Base-by-base conservation (phyloP, 139 green algal genomes). In the Chlamydomonas eustigma region DNA sequence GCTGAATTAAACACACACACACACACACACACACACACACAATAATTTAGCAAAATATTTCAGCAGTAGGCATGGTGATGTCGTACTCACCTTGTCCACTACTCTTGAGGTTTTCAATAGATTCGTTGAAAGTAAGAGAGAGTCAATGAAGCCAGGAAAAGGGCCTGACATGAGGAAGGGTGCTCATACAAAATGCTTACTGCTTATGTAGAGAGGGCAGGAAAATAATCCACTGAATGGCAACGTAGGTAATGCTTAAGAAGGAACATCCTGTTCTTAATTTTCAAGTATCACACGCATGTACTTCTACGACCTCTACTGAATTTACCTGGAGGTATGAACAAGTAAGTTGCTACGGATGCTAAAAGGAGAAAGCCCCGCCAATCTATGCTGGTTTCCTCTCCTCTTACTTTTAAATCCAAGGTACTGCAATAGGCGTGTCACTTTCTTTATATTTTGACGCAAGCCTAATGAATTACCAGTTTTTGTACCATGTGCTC, bases 351-450 rank as follows among this genome's bases (percentile, higher is more conserved):
- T 0, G 77, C 37, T 1, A 78, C 78, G 1, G 76, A 64, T 0
- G 78, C 85, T 12, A 93, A 2, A 25, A 95, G 77, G 0, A 75
- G 50, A 3, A 92, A 37, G 6, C 83, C 81, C 37, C 87, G 76
- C 68, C 89, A 92, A 52, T 89, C 88, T 30, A 93, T 80, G 2
- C 83, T 88, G 8, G 78, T 70, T 50, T 87, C 74, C 76, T 97
- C 93, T 73, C 89, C 86, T 31, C 92, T 85, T 58, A 97, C 75
- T n/a, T 88, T 83, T 0, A 90, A 89, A 80, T 97, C 93, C 30
- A 97, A 76, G 1, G 93, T 93, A 84, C 93, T 97, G 89, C 76
- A 67, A 63, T 1, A 69, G 38, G 2, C 51, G 4, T 2, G 4
- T 35, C 12, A 28, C 52, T 1, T 65, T 34, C 30, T n/a, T 64